phyloP scores from a whole-genome alignment of 2,329 filamentous ascomycete genomes.

The Colletotrichum liaoningense region DNA sequence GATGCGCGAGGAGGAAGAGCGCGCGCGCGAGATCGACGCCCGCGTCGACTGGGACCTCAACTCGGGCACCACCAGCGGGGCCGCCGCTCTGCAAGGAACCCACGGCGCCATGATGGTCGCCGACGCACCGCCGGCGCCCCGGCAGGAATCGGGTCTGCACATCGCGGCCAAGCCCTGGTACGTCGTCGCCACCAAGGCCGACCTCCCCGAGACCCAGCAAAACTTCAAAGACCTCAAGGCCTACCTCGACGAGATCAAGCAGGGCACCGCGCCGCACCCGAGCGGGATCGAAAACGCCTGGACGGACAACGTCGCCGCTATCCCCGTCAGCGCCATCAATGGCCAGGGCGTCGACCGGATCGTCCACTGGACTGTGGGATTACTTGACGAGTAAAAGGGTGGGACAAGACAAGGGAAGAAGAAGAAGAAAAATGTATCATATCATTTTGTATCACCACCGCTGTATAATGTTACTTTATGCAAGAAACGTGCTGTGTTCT shows the following conservation, averaged over 20 bases:
- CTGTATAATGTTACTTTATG: slow-evolving; percentile 12
- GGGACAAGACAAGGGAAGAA: no score
- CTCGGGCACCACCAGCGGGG: slow-evolving; percentile 49
- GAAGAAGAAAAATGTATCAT: not conserved
- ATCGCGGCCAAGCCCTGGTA: slow-evolving; percentile 98
- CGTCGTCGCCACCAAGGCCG: slow-evolving; percentile 93
- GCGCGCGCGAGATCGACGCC: slow-evolving; percentile 69
- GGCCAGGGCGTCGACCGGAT: slow-evolving; percentile 85
- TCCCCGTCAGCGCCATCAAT: slow-evolving; percentile 91
- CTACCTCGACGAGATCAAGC: slow-evolving; percentile 77
- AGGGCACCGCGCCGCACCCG: slow-evolving; percentile 75
- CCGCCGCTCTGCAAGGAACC: slow-evolving; percentile 22
- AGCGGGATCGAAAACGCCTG: slow-evolving; percentile 71
- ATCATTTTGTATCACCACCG: not conserved
- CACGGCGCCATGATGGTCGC: slow-evolving; percentile 41
- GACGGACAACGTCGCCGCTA: slow-evolving; percentile 72
- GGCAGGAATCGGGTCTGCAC: slow-evolving; percentile 60
- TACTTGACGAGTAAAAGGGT: slow-evolving; percentile 64
- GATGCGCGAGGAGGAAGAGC: slow-evolving; percentile 79
- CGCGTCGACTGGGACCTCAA: slow-evolving; percentile 69
- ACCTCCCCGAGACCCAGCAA: slow-evolving; percentile 80
- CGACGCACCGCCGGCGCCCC: slow-evolving; percentile 42
- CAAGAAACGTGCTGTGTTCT: no score
- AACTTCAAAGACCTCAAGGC: slow-evolving; percentile 78
- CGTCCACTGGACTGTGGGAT: slow-evolving; percentile 76